These are phyloP conservation scores for Massariosphaeria phaeospora DNA, from an alignment of 495 filamentous ascomycete species.

Conservation along the genomic window DNA sequence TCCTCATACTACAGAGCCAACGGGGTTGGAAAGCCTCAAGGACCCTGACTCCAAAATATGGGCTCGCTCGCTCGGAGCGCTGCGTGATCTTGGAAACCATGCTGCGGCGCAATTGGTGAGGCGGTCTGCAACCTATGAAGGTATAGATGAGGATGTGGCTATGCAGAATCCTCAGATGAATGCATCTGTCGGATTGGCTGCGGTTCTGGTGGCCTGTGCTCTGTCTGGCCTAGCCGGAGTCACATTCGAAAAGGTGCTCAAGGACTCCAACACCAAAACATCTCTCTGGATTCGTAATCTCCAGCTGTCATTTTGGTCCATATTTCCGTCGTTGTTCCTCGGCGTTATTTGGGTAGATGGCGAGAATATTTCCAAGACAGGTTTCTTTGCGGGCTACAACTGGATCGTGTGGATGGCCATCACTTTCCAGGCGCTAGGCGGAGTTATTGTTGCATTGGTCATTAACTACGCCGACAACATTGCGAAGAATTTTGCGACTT, in stretches of 20 bases:
- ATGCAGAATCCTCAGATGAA: constrained; percentile 63
- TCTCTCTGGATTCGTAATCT: constrained; percentile 92
- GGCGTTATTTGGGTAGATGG: constrained; percentile 86
- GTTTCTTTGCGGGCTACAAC: constrained; percentile 93
- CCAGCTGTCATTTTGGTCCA: constrained; percentile 85
- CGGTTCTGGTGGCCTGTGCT: constrained; percentile 68
- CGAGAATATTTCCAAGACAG: constrained; percentile 69
- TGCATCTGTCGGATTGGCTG: constrained; percentile 66
- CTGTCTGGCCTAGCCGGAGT: constrained; percentile 81
- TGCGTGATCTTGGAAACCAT: constrained; percentile 48
- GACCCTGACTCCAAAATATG: constrained; percentile 54
- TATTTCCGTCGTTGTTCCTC: constrained; percentile 80
- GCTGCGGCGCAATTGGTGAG: constrained; percentile 49
- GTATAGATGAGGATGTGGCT: constrained; percentile 76
- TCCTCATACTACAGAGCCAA: constrained; percentile 41
- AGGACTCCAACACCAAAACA: constrained; percentile 58
- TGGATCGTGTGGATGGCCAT: constrained; percentile 84
- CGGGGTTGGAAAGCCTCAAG: constrained; percentile 35
- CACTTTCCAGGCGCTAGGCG: constrained; percentile 73
- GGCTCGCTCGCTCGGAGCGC: constrained; percentile 64
- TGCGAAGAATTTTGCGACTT: constrained; percentile 86
- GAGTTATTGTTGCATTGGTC: constrained; percentile 75
- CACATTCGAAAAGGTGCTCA: constrained; percentile 93
- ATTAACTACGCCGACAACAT: constrained; percentile 86
- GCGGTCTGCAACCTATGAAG: constrained; percentile 93